phyloP scores from a whole-genome alignment of 2,329 filamentous ascomycete genomes.

The Colletotrichum tabaci region DNA sequence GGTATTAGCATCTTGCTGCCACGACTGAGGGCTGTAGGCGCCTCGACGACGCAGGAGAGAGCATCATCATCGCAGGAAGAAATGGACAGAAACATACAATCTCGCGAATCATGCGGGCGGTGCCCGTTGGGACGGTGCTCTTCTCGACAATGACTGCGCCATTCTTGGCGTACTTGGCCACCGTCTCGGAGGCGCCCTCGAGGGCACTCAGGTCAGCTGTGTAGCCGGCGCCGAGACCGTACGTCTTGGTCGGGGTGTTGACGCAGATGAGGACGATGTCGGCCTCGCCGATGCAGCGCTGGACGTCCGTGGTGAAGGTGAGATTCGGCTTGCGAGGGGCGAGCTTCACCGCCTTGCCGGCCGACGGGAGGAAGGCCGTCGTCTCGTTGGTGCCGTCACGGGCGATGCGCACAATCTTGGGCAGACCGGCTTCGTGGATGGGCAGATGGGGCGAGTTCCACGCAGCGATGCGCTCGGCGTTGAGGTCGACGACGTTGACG shows the following conservation, averaged over 20 bases:
- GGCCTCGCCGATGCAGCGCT: constrained; percentile 73
- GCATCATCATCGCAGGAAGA: background rate
- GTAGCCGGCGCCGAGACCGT: constrained; percentile 77
- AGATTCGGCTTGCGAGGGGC: constrained; percentile 73
- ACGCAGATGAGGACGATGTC: constrained; percentile 84
- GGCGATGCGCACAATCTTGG: constrained; percentile 76
- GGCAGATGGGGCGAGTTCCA: constrained; percentile 84
- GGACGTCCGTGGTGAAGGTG: constrained; percentile 80
- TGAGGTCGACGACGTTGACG: constrained; percentile 83
- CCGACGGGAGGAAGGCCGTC: constrained; percentile 58
- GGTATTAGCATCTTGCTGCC: background rate
- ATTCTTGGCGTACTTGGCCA: constrained; percentile 75
- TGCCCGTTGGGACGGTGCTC: constrained; percentile 83
- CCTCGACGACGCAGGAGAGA: background rate
- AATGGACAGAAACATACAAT: constrained; percentile 65
- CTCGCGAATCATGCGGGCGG: constrained; percentile 77
- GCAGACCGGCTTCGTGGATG: constrained; percentile 82
- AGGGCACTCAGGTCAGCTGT: constrained; percentile 82
- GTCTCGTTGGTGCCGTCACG: constrained; percentile 69
- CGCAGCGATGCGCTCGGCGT: constrained; percentile 74
- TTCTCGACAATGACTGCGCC: constrained; percentile 86
- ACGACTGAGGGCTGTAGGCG: background rate
- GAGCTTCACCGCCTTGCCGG: constrained; percentile 52
- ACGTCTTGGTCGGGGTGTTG: constrained; percentile 83
- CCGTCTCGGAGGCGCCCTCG: constrained; percentile 77